These are phyloP conservation scores for Chlamydomonas reinhardtii DNA, from an alignment of 163 green algal genomes.

Conservation along the genomic window DNA sequence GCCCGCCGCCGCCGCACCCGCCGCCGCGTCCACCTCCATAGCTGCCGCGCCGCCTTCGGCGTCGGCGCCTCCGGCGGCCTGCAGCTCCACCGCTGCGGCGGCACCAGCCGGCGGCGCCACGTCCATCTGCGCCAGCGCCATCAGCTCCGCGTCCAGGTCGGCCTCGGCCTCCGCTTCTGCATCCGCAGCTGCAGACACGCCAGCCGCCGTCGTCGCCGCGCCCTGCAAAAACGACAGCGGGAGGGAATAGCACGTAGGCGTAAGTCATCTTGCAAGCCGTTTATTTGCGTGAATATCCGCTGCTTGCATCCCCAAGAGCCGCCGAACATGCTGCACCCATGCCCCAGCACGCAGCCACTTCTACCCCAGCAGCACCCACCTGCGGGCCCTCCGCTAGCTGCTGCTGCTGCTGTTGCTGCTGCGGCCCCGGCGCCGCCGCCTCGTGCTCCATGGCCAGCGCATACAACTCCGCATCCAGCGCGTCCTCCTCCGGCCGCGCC, in stretches of 20 bases:
- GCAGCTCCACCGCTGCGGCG: no score
- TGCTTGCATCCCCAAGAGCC: no score
- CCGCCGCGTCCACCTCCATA: no score
- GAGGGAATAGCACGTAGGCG: no score
- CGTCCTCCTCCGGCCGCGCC: neutral
- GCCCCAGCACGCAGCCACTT: no score
- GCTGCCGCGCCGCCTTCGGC: no score
- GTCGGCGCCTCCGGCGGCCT: neutral
- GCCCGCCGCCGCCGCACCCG: no score
- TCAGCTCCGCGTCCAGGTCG: conserved; percentile 18
- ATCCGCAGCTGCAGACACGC: neutral
- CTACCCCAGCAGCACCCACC: neutral
- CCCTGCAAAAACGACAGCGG: neutral
- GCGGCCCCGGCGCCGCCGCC: neutral
- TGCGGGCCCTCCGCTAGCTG: neutral
- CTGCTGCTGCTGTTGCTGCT: no score
- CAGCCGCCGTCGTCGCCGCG: neutral
- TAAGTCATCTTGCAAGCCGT: neutral
- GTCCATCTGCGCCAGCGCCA: neutral
- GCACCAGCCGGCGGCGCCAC: neutral
- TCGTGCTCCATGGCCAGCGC: neutral
- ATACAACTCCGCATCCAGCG: conserved; percentile 15
- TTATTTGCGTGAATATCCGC: no score
- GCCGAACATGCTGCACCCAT: no score
- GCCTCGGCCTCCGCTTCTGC: neutral